Evolutionary conservation across 1,139 yeast species (phyloP).

Genomic region (Hemisphaericaspora subhashii): DNA sequence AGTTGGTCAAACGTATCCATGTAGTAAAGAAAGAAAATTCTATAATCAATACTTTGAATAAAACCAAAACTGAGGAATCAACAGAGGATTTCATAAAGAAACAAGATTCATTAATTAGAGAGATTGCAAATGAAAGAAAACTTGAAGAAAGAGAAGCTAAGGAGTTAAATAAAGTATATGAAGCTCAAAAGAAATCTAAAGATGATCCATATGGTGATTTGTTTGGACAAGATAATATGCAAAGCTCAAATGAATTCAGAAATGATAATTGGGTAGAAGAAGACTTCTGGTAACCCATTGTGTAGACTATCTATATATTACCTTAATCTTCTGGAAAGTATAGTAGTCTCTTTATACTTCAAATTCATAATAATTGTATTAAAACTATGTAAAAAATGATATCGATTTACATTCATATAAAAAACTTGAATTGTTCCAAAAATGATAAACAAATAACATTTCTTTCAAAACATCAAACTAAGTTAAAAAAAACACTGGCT

Average conservation of each 20-base stretch:
- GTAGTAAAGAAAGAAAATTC: constrained; percentile 61
- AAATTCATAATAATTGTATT: background rate
- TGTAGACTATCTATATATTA: background rate
- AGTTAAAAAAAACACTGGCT: background rate
- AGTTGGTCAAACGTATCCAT: constrained; percentile 52
- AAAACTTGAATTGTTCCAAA: background rate
- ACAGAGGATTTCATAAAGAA: constrained; percentile 54
- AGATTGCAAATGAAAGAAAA: constrained; percentile 35
- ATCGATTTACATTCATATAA: background rate
- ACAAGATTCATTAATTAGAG: constrained; percentile 38
- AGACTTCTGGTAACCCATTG: constrained; percentile 52
- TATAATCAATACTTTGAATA: constrained; percentile 64
- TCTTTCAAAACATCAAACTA: background rate
- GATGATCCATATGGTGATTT: constrained; percentile 59
- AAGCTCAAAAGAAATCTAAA: constrained; percentile 31
- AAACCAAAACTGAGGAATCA: constrained; percentile 52
- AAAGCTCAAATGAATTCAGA: constrained; percentile 53
- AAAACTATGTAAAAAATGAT: constrained; percentile 1
- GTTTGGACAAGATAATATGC: constrained; percentile 49
- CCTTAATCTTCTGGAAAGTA: too few species aligned
- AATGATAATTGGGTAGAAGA: constrained; percentile 65
- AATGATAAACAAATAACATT: background rate
- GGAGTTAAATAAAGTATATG: constrained; percentile 23
- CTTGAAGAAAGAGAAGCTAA: constrained; percentile 32
- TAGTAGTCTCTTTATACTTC: too few species aligned